Percentiles rank a stretch among this genome's conserved stretches.
Conservation (phyloP, 2,329 filamentous ascomycete genomes). For the Thielaviopsis musarum region DNA sequence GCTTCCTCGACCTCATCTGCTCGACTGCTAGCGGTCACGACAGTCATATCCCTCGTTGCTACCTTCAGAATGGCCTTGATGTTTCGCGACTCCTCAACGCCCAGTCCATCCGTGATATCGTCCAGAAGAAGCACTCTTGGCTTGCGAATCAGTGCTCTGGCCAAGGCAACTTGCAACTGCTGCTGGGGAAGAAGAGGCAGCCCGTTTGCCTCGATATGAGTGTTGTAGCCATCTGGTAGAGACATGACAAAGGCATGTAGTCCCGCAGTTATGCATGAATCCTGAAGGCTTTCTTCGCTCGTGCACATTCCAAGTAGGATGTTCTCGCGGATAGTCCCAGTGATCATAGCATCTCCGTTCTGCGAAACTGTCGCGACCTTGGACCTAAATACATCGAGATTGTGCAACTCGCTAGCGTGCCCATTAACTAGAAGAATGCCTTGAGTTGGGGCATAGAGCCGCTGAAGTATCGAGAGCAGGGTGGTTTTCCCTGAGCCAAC, state of each 20-base stretch:
- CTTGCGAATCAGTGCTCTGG: constrained; percentile 42
- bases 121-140: constrained; percentile 50
- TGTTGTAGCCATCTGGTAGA: constrained; percentile 40
- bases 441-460: constrained; percentile 12
- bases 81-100: constrained; percentile 36
- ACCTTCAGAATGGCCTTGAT: constrained; percentile 38
- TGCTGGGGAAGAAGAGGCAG: constrained; percentile 48
- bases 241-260: constrained; percentile 63
- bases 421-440: constrained; percentile 31
- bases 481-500: constrained; percentile 17
- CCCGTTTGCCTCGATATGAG: constrained; percentile 31
- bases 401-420: constrained; percentile 24
- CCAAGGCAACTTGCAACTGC: constrained; percentile 47
- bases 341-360: constrained; percentile 24
- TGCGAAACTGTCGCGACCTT: constrained; percentile 40
- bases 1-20: constrained; percentile 26
- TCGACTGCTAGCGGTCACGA: constrained; percentile 26
- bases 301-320: constrained; percentile 30
- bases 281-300: constrained; percentile 2
- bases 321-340: constrained; percentile 49
- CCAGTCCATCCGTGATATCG: constrained; percentile 50
- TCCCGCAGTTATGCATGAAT: constrained; percentile 33
- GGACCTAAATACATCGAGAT: constrained; percentile 33
- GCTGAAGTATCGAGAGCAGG: constrained; percentile 17
- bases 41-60: constrained; percentile 20